phyloP scores from a whole-genome alignment of 495 filamentous ascomycete genomes.

The Evernia prunastri region DNA sequence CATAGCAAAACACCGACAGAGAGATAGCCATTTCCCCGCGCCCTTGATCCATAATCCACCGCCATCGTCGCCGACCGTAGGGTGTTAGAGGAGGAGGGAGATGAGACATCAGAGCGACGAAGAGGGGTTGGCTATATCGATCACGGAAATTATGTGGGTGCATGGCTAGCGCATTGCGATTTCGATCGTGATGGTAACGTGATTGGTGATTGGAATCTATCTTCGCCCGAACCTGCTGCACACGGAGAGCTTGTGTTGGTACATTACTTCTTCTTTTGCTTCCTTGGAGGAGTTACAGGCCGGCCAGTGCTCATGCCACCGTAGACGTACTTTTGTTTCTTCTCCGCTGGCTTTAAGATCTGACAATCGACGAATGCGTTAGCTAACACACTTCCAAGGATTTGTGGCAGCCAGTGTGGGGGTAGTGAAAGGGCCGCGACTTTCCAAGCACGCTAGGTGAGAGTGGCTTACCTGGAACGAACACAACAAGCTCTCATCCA shows the following conservation, averaged over 20 bases:
- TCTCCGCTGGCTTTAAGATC: conserved; percentile 99
- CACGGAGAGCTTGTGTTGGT: conserved; percentile 73
- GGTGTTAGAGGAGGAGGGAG: conserved; percentile 11
- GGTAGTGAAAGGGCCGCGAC: background rate
- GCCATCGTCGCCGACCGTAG: conserved; percentile 17
- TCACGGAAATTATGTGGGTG: conserved; percentile 10
- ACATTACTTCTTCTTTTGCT: conserved; percentile 77
- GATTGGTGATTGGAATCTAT: conserved; percentile 47
- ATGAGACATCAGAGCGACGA: conserved; percentile 14
- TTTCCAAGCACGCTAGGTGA: conserved; percentile 16
- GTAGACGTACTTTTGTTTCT: conserved; percentile 99
- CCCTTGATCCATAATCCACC: conserved; percentile 12
- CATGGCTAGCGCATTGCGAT: conserved; percentile 13
- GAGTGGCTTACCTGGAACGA: conserved; percentile 80
- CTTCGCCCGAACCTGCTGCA: conserved; percentile 95
- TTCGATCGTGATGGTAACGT: conserved; percentile 17
- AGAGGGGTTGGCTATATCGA: conserved; percentile 13
- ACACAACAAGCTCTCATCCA: conserved; percentile 97
- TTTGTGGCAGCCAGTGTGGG: background rate
- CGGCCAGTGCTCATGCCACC: conserved; percentile 80
- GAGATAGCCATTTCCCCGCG: conserved; percentile 9
- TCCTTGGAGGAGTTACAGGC: conserved; percentile 85
- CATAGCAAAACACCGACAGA: conserved; percentile 17
- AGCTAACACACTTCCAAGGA: background rate
- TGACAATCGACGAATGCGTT: conserved; percentile 31